Conservation (phyloP, 2,329 filamentous ascomycete species). For the Trichothecium roseum region DNA sequence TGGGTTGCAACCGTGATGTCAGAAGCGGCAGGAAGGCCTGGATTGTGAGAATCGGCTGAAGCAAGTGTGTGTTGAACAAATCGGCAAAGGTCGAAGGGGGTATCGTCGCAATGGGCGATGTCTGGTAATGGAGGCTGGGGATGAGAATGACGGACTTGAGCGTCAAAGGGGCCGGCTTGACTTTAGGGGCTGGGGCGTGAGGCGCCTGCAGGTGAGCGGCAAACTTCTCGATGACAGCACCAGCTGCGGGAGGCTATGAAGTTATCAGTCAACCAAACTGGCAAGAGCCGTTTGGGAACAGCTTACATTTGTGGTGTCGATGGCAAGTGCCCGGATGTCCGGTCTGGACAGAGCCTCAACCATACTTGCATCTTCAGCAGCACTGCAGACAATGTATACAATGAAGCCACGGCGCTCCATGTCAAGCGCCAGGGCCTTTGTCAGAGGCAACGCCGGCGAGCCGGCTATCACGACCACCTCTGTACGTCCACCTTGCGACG, state of each 20-base stretch:
- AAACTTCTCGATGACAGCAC: slow-evolving; percentile 61
- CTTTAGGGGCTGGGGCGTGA: slow-evolving; percentile 65
- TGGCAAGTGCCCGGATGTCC: slow-evolving; percentile 71
- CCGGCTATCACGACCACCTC: slow-evolving; percentile 86
- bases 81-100: slow-evolving; percentile 78
- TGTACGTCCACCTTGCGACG: slow-evolving; percentile 71
- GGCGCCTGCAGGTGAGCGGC: slow-evolving; percentile 61
- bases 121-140: slow-evolving; percentile 69
- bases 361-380: slow-evolving; percentile 72
- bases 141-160: slow-evolving; percentile 76
- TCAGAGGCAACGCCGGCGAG: slow-evolving; percentile 75
- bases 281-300: background rate
- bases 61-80: slow-evolving; percentile 81
- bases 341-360: slow-evolving; percentile 66
- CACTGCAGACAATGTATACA: slow-evolving; percentile 80
- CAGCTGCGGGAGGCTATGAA: slow-evolving; percentile 53
- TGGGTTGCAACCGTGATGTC: slow-evolving; percentile 47
- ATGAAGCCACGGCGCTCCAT: slow-evolving; percentile 87
- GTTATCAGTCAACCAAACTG: background rate
- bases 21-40: slow-evolving; percentile 82
- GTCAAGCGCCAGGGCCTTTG: slow-evolving; percentile 72
- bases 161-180: slow-evolving; percentile 64
- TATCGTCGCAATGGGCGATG: slow-evolving; percentile 76
- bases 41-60: slow-evolving; percentile 79
- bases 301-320: slow-evolving; percentile 73